These are phyloP conservation scores for Solanum chiquidenum DNA, from an alignment of 257 asterid species.

Conservation along the genomic window DNA sequence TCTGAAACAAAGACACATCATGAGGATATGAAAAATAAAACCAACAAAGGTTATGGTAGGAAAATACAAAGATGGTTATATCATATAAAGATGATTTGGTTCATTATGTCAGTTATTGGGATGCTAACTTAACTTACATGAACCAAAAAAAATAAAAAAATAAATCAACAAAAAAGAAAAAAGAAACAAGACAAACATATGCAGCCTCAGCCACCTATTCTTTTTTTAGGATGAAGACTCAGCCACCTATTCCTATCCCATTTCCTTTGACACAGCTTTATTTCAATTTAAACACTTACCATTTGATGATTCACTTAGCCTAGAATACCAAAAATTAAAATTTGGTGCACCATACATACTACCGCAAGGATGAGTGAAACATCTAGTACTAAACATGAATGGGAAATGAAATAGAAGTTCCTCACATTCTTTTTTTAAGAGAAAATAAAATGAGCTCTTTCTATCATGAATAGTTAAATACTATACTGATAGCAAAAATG, in stretches of 20 bases:
- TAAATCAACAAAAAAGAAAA: not conserved
- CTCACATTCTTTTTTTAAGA: not conserved
- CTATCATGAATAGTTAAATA: not conserved
- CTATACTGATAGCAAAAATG: not conserved
- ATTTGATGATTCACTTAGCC: not conserved
- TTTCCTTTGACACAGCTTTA: not conserved
- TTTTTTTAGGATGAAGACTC: not conserved
- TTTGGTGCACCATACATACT: not conserved
- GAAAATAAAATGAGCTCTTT: not conserved
- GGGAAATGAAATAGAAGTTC: not conserved
- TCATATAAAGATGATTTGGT: not conserved
- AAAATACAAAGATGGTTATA: not conserved
- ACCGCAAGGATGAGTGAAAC: not conserved
- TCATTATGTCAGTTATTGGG: not conserved
- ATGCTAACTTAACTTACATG: too few species aligned
- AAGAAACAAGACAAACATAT: not conserved
- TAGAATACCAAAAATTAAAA: not conserved
- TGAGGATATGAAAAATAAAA: not conserved
- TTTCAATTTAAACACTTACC: not conserved
- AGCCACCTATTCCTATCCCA: not conserved
- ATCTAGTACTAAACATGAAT: not conserved
- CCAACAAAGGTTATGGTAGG: not conserved
- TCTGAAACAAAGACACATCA: conserved; percentile 31
- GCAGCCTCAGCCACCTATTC: not conserved
- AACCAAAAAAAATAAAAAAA: too few species aligned